Base-by-base conservation (phyloP, 2,329 filamentous ascomycete species). In the Aspergillus fructus region DNA sequence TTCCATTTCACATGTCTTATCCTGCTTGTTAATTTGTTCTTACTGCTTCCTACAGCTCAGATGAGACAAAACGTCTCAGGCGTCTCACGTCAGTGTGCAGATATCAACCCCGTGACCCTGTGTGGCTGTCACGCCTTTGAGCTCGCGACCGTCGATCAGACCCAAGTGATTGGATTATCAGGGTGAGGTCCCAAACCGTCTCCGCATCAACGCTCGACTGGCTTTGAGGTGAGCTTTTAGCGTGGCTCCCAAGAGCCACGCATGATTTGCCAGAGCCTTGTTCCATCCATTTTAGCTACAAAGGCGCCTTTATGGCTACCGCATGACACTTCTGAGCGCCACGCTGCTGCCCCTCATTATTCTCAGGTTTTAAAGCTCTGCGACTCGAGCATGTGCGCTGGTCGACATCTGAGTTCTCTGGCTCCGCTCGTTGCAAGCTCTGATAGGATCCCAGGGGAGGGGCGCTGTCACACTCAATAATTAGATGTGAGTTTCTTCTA, bases 61-160 rank as follows among this genome's bases (percentile, higher is more conserved):
- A 9, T 6, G 19, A 30, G 34, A 30, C 12, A 46, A 45, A 30
- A 30, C 27, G 8, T 30, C 8, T 23, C 13, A 39, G 27, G 21
- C 21, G 19, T 19, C 40, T 30, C 33, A 58, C 55, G 55, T 58
- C 55, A 58, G 46, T 39, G 45, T 58, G 55, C 55, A 54, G 45
- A 47, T 34, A 43, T 3, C 12, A 45, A 24, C 12, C n/a, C 9
- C 12, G n/a, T 21, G 24, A 30, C 53, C 53, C 53, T 41, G 47
- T 54, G 55, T 54, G 48, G 41, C 23, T 34, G 41, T 47, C 21
- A 41, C 48, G 37, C 19, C 48, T 56, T 21, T 39, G 40, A 47
- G 43, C 19, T 42, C 50, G 41, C 45, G 40, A 46, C 46, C 21
- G 50, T 54, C 55, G 55, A 58, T 54, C 55, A n/a, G 30, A 42